Conservation (phyloP, 2,329 filamentous ascomycete genomes). For the Chaetomium strumarium region DNA sequence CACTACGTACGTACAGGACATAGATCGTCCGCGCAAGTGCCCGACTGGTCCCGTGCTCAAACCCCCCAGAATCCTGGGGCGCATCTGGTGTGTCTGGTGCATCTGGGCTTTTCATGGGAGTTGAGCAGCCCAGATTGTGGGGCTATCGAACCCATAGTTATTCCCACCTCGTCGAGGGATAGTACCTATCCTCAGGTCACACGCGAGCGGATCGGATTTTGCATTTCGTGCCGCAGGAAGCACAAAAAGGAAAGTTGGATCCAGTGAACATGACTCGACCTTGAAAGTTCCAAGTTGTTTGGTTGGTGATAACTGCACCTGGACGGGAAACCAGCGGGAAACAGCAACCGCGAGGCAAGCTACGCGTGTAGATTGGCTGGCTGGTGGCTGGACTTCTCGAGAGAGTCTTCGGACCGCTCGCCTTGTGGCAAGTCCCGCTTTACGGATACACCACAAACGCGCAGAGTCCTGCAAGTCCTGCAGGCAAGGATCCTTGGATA, state of each 20-base stretch:
- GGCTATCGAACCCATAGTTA: background rate
- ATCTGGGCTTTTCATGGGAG: background rate
- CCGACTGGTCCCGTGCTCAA: conserved; percentile 11
- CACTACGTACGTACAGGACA: background rate
- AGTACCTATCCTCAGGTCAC: background rate
- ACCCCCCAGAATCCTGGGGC: background rate
- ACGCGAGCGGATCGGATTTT: background rate
- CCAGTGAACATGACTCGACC: background rate
- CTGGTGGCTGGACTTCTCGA: background rate
- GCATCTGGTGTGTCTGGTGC: conserved; percentile 7
- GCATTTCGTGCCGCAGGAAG: background rate
- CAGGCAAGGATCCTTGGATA: conserved; percentile 1
- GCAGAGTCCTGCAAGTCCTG: conserved; percentile 2
- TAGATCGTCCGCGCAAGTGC: background rate
- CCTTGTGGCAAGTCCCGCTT: conserved; percentile 21
- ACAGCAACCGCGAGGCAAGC: conserved; percentile 7
- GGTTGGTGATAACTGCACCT: conserved; percentile 8
- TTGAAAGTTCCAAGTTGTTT: background rate
- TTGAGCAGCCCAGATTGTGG: conserved; percentile 2
- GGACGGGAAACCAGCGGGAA: conserved; percentile 6
- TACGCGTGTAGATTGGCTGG: conserved; percentile 6
- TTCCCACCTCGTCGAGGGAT: background rate
- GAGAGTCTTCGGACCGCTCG: conserved; percentile 19
- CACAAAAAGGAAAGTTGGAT: background rate
- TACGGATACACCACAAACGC: conserved; percentile 8